Conservation (phyloP, 208 protist species). For the Willaertia magna region DNA sequence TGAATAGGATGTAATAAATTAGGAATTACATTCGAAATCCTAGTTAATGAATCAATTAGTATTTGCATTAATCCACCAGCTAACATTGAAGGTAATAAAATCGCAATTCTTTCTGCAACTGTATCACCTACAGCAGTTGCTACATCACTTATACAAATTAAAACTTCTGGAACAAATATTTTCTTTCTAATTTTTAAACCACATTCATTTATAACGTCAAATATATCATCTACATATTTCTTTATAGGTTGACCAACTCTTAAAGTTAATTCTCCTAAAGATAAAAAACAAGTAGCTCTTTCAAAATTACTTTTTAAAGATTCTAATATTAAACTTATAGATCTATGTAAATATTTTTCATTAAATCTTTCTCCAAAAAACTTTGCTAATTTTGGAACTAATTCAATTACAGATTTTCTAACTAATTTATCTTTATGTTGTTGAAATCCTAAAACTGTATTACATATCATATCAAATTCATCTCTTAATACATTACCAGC, state of each 20-base stretch:
- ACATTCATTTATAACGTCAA: neutral
- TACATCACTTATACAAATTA: neutral
- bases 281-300: neutral
- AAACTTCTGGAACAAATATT: neutral
- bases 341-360: neutral
- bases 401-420: neutral
- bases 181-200: neutral
- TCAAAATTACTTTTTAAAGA: neutral
- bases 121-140: neutral
- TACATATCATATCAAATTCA: neutral
- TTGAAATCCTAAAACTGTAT: neutral
- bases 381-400: neutral
- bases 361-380: neutral
- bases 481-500: neutral
- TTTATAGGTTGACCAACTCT: neutral
- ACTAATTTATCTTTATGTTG: neutral
- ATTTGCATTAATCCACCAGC: neutral
- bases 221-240: neutral
- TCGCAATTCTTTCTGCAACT: neutral
- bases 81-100: neutral
- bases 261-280: neutral
- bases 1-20: neutral
- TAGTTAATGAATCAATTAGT: neutral
- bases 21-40: neutral
- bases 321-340: neutral